Evolutionary conservation across 768 basidiomycete species (phyloP), one percentile per base, ranked within the genome.

Genomic region (Crassisporium funariophilum): DNA sequence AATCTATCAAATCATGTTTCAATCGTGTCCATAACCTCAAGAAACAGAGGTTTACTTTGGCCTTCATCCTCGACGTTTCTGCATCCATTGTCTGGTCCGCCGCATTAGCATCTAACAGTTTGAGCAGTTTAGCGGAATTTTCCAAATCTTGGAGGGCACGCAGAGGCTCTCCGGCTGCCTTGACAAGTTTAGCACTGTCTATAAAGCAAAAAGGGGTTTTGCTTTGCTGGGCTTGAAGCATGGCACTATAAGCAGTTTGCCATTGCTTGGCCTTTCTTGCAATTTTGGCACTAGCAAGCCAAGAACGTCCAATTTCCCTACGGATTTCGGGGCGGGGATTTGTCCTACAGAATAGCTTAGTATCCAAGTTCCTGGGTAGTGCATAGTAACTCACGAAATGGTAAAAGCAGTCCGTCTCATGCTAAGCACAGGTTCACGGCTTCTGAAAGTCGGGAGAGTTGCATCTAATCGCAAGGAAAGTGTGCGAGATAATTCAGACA

Each of bases 171-270:
- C 88, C 92, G 29, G 76, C 82, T 3, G 82, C 82, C 53, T 86
- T 85, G 48, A 89, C 70, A 4, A 98, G 79, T 63, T 92, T 98
- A 1, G 91, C 90, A 58, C 86, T 92, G 62, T 98, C 90, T 40
- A 98, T 76, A 68, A 95, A 97, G 13, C 86, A 81, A 60, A 86
- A 93, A 0, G 78, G 77, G 0, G 83, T 78, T 16, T 81, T 75
- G 52, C 73, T 75, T 58, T 91, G 85, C 46, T 84, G 80, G 0
- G 94, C 92, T 67, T 99, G 97, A 0, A 99, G 76, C 53, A 89
- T 82, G 5, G 97, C 94, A 59, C 91, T 97, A 63, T 98, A 99
- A 2, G 97, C 93, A 0, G 95, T 98, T 69, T 98, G 95, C 75
- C 83, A 86, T 62, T 98, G 94, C 0, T 91, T 88, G 3, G 94